A percentile compares a stretch with the other conserved stretches of the same genome.
These are phyloP conservation scores for Galerina sulciceps DNA, from an alignment of 768 basidiomycete genomes.

Conservation along the genomic window DNA sequence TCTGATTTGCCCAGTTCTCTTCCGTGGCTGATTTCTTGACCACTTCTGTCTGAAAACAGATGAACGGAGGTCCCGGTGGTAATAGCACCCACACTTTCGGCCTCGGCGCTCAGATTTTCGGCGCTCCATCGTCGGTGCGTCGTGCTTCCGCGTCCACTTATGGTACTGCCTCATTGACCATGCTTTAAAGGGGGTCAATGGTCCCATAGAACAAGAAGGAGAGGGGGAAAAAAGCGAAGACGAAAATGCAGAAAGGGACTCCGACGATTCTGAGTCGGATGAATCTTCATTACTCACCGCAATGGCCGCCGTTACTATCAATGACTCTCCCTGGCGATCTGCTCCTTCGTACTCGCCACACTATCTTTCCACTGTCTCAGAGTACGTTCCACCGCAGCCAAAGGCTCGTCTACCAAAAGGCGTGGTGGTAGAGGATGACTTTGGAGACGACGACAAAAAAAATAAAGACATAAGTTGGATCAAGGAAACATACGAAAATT, in stretches of 20 bases:
- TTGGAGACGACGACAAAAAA: conserved; percentile 27
- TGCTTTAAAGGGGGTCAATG: not conserved
- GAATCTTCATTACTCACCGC: conserved; percentile 56
- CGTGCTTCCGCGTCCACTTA: conserved; percentile 3
- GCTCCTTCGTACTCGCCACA: conserved; percentile 69
- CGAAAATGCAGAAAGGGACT: conserved; percentile 1
- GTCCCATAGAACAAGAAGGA: not conserved
- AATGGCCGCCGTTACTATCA: conserved; percentile 55
- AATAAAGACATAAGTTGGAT: conserved; percentile 52
- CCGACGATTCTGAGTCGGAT: conserved; percentile 30
- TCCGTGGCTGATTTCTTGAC: not conserved
- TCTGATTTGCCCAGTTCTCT: not conserved
- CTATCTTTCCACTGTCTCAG: conserved; percentile 76
- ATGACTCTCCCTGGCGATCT: conserved; percentile 67
- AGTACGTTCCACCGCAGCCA: conserved; percentile 67
- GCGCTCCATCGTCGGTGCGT: conserved; percentile 30
- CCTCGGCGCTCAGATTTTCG: conserved; percentile 73
- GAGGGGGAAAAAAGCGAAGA: conserved; percentile 1
- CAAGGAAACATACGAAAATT: conserved; percentile 82
- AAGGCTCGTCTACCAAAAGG: conserved; percentile 50
- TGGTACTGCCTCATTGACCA: not conserved
- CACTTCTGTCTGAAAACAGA: conserved; percentile 8
- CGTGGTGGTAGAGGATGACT: conserved; percentile 44
- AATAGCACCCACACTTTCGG: conserved; percentile 39
- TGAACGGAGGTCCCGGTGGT: conserved; percentile 11